phyloP scores from a whole-genome alignment of 768 basidiomycete species.

The Leccinum imitatum region DNA sequence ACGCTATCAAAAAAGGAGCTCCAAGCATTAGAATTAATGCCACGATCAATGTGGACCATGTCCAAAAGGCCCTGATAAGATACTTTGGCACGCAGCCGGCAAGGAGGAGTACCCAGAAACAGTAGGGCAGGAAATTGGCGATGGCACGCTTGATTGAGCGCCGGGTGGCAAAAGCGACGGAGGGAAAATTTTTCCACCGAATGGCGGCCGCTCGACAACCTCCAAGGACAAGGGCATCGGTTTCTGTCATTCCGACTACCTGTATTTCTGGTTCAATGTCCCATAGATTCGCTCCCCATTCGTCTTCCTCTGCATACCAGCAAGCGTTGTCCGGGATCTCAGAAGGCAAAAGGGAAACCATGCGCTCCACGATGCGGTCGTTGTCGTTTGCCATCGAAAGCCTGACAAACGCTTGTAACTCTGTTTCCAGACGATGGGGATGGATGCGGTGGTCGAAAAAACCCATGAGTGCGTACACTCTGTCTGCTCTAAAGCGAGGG shows the following conservation, averaged over 20 bases:
- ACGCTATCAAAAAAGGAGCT: slow-evolving; percentile 11
- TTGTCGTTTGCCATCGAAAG: not conserved
- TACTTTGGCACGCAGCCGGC: too few relatives aligned
- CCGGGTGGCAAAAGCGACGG: slow-evolving; percentile 13
- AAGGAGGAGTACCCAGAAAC: slow-evolving; percentile 10
- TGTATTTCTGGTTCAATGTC: slow-evolving; percentile 20
- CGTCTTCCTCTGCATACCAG: slow-evolving; percentile 24
- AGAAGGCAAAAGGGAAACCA: slow-evolving; percentile 22
- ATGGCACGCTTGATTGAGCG: slow-evolving; percentile 16
- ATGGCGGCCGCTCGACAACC: slow-evolving; percentile 25
- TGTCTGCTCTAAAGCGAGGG: slow-evolving; percentile 16
- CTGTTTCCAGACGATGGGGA: slow-evolving; percentile 17
- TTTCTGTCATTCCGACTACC: slow-evolving; percentile 21
- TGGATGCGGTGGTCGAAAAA: slow-evolving; percentile 28
- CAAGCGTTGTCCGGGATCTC: not conserved
- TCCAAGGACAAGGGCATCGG: slow-evolving; percentile 19
- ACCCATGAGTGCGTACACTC: slow-evolving; percentile 28
- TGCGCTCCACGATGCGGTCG: too few relatives aligned
- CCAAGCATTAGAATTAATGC: slow-evolving; percentile 11
- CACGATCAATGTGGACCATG: not conserved
- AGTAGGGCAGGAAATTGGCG: slow-evolving; percentile 2
- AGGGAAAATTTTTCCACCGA: slow-evolving; percentile 26
- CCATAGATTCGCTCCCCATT: slow-evolving; percentile 19
- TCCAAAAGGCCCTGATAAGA: too few relatives aligned
- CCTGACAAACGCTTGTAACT: slow-evolving; percentile 22